Percentiles rank a stretch among this genome's conserved stretches.
These are phyloP conservation scores for Handroanthus guayacan DNA, from an alignment of 257 asterid species.

Conservation along the genomic window DNA sequence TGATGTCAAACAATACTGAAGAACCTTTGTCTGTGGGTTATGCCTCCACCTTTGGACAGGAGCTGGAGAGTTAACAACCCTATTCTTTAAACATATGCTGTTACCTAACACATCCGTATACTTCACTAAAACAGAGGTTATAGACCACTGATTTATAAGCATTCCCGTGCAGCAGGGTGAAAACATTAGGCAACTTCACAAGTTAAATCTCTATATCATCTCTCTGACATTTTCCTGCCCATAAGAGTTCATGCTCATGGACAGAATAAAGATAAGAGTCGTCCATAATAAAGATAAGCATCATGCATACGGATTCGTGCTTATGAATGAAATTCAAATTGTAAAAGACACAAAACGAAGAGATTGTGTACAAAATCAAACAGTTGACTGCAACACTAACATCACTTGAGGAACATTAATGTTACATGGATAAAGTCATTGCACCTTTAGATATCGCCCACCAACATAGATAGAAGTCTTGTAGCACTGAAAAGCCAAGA, in stretches of 20 bases:
- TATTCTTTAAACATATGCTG: too few relatives aligned
- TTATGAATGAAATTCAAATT: background rate
- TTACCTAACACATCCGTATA: too few relatives aligned
- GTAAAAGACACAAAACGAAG: background rate
- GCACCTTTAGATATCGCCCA: conserved; percentile 97
- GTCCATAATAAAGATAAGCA: too few relatives aligned
- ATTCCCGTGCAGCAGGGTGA: too few relatives aligned
- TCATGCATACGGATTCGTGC: background rate
- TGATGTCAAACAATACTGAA: too few relatives aligned
- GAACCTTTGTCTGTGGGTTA: too few relatives aligned
- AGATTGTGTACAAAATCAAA: conserved; percentile 4
- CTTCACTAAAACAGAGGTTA: too few relatives aligned
- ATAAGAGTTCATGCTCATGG: background rate
- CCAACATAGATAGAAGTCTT: conserved; percentile 82
- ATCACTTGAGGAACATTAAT: conserved; percentile 11
- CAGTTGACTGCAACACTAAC: conserved; percentile 10
- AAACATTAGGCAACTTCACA: conserved; percentile 11
- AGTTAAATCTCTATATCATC: background rate
- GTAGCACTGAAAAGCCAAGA: conserved; percentile 58
- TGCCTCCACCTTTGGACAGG: too few relatives aligned
- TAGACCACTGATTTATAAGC: too few relatives aligned
- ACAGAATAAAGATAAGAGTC: too few relatives aligned
- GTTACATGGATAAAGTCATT: conserved; percentile 12
- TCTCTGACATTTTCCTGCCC: conserved; percentile 5
- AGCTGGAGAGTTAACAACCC: too few relatives aligned